phyloP scores from a whole-genome alignment of 805 yeast species.

The Candida ulmi region DNA sequence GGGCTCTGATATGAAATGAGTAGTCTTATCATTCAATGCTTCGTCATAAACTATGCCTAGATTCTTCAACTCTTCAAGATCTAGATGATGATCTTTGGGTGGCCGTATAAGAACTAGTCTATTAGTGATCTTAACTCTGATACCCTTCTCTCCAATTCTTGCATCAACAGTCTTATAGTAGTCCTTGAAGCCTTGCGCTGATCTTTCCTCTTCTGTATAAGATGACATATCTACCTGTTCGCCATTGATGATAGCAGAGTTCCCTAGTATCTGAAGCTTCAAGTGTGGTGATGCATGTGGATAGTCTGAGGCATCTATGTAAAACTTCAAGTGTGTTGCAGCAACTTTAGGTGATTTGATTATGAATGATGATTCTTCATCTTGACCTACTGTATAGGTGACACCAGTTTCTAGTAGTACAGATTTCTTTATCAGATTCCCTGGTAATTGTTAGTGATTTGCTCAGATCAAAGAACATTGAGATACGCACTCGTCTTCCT shows the following conservation, averaged over 20 bases:
- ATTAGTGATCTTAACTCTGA: slow-evolving; percentile 12
- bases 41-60: slow-evolving; percentile 24
- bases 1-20: slow-evolving; percentile 20
- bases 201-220: slow-evolving; percentile 3
- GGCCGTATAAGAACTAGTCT: slow-evolving; percentile 9
- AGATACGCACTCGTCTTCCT: background rate
- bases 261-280: slow-evolving; percentile 7
- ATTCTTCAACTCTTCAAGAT: slow-evolving; percentile 11
- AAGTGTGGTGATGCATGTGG: slow-evolving; percentile 7
- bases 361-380: slow-evolving; percentile 1
- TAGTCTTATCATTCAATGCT: slow-evolving; percentile 16
- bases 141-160: slow-evolving; percentile 13
- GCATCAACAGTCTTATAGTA: slow-evolving; percentile 5
- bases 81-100: slow-evolving; percentile 7
- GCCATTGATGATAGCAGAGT: slow-evolving; percentile 4
- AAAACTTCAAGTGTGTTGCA: slow-evolving; percentile 8
- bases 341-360: slow-evolving; percentile 7
- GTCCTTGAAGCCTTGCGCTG: background rate
- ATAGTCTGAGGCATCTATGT: slow-evolving; percentile 7
- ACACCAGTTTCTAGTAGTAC: slow-evolving; percentile 3
- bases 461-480: background rate
- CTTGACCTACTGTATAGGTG: slow-evolving; percentile 7
- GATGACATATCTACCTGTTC: slow-evolving; percentile 1
- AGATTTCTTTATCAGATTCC: background rate
- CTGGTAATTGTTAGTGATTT: background rate